Evolutionary conservation across 331 rosid genomes (phyloP).

Genomic region (Phaseolus coccineus): DNA sequence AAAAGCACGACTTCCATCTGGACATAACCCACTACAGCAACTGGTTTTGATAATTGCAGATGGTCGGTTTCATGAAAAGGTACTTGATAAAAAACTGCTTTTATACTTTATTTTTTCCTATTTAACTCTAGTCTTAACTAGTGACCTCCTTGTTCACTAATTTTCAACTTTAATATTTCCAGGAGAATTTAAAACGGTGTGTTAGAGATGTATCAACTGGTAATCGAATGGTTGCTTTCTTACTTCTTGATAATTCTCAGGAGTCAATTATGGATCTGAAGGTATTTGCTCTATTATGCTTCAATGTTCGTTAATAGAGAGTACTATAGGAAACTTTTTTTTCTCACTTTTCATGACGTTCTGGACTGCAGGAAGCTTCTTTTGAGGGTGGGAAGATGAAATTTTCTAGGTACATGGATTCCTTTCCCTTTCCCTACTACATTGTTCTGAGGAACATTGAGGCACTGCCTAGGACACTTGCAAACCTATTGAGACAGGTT

Average conservation of each 20-base stretch:
- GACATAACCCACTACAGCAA: conserved; percentile 81
- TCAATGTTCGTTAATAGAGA: neutral
- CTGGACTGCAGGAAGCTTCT: conserved; percentile 66
- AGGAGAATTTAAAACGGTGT: conserved; percentile 70
- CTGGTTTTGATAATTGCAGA: conserved; percentile 86
- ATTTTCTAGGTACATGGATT: conserved; percentile 71
- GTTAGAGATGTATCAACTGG: conserved; percentile 63
- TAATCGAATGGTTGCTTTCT: conserved; percentile 86
- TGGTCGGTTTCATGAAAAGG: conserved; percentile 84
- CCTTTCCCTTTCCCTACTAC: conserved; percentile 91
- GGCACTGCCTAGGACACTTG: conserved; percentile 87
- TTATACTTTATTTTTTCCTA: neutral
- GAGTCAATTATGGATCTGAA: conserved; percentile 70
- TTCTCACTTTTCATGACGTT: conserved; percentile 14
- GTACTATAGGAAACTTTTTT: neutral
- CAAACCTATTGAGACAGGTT: conserved; percentile 80
- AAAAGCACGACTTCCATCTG: conserved; percentile 84
- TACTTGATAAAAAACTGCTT: conserved; percentile 5
- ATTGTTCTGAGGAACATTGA: conserved; percentile 76
- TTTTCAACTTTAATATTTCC: conserved; percentile 29
- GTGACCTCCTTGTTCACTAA: neutral
- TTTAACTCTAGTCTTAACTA: neutral
- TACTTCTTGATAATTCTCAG: conserved; percentile 76
- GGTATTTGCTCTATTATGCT: conserved; percentile 45
- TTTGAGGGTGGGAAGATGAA: conserved; percentile 55